Evolutionary conservation across 2,329 filamentous ascomycete species (phyloP).

Genomic region (Ascochyta lentis): DNA sequence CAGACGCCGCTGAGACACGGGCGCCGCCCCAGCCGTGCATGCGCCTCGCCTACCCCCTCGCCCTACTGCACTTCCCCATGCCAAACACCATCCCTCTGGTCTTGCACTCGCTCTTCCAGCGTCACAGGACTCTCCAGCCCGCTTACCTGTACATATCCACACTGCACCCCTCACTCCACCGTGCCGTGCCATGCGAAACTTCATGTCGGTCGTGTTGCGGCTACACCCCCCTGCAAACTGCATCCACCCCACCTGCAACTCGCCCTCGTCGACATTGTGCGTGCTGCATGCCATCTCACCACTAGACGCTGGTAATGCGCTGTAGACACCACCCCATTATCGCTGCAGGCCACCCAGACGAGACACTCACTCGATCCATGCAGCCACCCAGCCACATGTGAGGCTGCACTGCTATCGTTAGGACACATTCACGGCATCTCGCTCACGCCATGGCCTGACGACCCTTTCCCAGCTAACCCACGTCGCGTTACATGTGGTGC

Average conservation of each 20-base stretch:
- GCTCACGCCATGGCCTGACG: conserved; percentile 34
- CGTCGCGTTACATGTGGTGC: conserved; percentile 22
- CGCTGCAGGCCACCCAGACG: conserved; percentile 6
- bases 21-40: no score
- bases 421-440: background rate
- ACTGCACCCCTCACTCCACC: no score
- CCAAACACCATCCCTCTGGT: no score
- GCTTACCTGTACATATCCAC: no score
- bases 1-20: no score
- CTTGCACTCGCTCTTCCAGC: no score
- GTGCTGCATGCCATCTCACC: conserved; percentile 8
- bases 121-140: no score
- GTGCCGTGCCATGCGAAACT: background rate
- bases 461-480: conserved; percentile 15
- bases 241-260: background rate
- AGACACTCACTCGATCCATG: background rate
- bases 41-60: no score
- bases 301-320: background rate
- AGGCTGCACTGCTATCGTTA: conserved; percentile 1
- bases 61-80: no score
- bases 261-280: background rate
- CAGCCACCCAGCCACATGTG: background rate
- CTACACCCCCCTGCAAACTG: conserved; percentile 3
- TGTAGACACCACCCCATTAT: background rate
- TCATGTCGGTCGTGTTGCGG: background rate